phyloP scores from a whole-genome alignment of 2,329 filamentous ascomycete species.

The Beauveria scarabaeidicola region DNA sequence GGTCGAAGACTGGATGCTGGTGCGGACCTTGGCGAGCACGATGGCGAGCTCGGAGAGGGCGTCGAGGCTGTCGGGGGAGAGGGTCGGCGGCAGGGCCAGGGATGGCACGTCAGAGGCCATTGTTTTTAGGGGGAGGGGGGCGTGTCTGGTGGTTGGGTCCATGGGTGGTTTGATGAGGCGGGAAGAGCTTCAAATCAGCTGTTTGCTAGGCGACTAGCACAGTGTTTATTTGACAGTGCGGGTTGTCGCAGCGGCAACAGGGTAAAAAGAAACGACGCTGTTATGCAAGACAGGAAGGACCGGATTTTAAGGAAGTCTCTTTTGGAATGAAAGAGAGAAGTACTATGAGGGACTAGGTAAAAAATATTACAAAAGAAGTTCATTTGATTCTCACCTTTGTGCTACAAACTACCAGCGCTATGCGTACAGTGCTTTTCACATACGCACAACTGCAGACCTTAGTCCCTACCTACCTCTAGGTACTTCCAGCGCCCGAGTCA shows the following conservation, averaged over 20 bases:
- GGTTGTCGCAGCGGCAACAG: too few relatives aligned
- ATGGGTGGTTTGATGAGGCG: background rate
- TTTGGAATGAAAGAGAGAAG: too few relatives aligned
- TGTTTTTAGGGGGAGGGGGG: background rate
- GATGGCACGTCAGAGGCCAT: constrained; percentile 31
- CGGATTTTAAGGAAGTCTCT: too few relatives aligned
- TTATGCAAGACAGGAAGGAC: too few relatives aligned
- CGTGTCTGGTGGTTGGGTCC: background rate
- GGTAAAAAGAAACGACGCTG: background rate
- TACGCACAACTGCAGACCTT: too few relatives aligned
- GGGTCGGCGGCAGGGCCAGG: constrained; percentile 50
- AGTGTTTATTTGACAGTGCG: background rate
- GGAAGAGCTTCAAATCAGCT: background rate
- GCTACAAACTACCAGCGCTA: too few relatives aligned
- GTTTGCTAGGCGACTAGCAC: background rate
- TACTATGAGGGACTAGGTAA: too few relatives aligned
- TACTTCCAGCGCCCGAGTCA: background rate
- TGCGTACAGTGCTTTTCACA: background rate
- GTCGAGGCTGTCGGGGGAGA: constrained; percentile 77
- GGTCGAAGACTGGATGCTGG: constrained; percentile 33
- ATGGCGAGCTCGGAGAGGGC: constrained; percentile 73
- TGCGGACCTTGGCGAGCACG: constrained; percentile 65
- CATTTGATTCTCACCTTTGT: too few relatives aligned
- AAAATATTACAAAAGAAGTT: too few relatives aligned
- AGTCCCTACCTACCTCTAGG: too few relatives aligned